Base-by-base conservation (phyloP, 2,329 filamentous ascomycete species). In the Achaetomium macrosporum region DNA sequence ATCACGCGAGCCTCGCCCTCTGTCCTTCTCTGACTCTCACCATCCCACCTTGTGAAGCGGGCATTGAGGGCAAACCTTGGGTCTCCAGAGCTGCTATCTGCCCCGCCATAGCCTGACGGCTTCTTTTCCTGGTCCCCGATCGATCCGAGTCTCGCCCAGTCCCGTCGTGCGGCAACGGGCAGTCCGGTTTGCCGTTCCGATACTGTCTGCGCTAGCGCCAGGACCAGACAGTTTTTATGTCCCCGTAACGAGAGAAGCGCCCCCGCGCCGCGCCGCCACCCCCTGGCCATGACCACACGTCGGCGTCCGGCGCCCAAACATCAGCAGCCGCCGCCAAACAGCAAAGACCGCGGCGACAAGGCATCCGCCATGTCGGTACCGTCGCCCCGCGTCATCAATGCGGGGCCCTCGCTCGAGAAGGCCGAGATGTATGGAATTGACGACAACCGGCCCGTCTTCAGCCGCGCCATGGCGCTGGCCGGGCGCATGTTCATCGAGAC, bases 401-500 rank as follows among this genome's bases (percentile, higher is more conserved):
- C 76, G 53, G 74, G 69, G 36, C 75, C 76, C 31, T 76, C 76
- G 6, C 69, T 79, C 61, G 75, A 78, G 64, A 77, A 78, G 68
- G 76, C 76, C 56, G 71, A 78, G 58, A 72, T 76, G 68, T 78
- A 77, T 67, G 76, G 76, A 57, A 78, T 78, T 63, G 71, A 76
- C 64, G 76, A 79, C 67, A 71, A 75, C 61, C 70, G 75, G 49
- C 70, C 75, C 51, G 69, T 75, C 51, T 73, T 72, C 59, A 75
- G 74, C 56, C 75, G 74, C 62, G 70, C 75, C 56, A 71, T 77
- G 70, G 76, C 73, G 46, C 68, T 78, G 56, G 71, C 73, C 39
- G 76, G 76, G 51, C 74, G 75, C 59, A 75, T 80, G 56, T 75
- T 78, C 59, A 77, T 78, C 61, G 76, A 79, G 65, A 78, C 77